Conservation (phyloP, 345 rosid species). For the Mallotus nudiflorus region DNA sequence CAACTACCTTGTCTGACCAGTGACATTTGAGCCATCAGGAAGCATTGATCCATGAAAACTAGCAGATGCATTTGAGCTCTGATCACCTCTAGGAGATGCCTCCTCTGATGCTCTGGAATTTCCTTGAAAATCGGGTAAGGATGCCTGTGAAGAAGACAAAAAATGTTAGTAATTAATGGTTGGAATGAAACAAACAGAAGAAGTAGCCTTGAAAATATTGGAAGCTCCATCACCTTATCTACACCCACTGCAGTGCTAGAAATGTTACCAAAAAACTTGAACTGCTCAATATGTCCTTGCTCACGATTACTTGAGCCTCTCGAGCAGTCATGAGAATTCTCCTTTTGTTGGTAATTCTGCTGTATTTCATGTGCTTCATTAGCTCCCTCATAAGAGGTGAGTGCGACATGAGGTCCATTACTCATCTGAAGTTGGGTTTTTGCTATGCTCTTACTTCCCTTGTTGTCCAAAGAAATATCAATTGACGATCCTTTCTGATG, state of each 20-base stretch:
- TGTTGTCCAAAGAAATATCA: conserved; percentile 14
- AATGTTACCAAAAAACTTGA: conserved; percentile 26
- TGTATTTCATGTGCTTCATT: conserved; percentile 25
- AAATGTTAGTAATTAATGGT: not conserved
- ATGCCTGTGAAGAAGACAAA: conserved; percentile 25
- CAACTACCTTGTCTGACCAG: conserved; percentile 36
- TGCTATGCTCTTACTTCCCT: conserved; percentile 21
- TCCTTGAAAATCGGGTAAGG: conserved; percentile 19
- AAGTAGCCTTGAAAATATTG: not conserved
- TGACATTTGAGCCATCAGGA: conserved; percentile 27
- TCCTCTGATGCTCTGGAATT: conserved; percentile 27
- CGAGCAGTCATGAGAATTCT: conserved; percentile 28
- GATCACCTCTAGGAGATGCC: conserved; percentile 27
- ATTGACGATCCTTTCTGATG: conserved; percentile 20
- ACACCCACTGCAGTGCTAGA: conserved; percentile 20
- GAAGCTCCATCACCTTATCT: conserved; percentile 28
- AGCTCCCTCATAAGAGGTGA: conserved; percentile 14
- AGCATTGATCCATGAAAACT: conserved; percentile 18
- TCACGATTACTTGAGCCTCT: conserved; percentile 21
- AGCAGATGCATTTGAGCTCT: not conserved
- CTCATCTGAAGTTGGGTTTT: conserved; percentile 22
- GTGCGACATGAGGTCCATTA: conserved; percentile 20
- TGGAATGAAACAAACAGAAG: not conserved
- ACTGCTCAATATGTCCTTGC: conserved; percentile 27
- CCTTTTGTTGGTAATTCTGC: conserved; percentile 25